These are phyloP conservation scores for Pelargonium fulgidum DNA, from an alignment of 441 rosid species.

Conservation along the genomic window DNA sequence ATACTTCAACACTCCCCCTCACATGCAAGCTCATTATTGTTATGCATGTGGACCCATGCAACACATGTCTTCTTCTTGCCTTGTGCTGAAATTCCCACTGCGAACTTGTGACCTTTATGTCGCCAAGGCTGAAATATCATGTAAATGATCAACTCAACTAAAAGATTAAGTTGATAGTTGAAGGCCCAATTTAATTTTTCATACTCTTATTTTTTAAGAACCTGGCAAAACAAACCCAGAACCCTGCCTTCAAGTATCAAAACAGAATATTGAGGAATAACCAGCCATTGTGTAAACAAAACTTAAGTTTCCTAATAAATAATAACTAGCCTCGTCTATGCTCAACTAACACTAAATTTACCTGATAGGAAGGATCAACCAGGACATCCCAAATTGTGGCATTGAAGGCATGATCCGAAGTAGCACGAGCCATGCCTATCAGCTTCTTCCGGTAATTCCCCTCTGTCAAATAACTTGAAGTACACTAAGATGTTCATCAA, in stretches of 20 bases:
- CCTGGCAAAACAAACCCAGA: slow-evolving; percentile 1
- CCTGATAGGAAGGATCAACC: slow-evolving; percentile 95
- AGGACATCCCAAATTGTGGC: slow-evolving; percentile 99
- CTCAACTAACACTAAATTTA: slow-evolving; percentile 21
- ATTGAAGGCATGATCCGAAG: slow-evolving; percentile 95
- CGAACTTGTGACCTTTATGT: too few relatives aligned
- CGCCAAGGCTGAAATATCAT: too few relatives aligned
- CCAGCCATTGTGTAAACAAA: not conserved
- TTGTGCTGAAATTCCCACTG: too few relatives aligned
- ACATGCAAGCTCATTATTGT: too few relatives aligned
- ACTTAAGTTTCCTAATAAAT: too few relatives aligned
- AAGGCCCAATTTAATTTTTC: too few relatives aligned
- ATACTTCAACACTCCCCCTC: too few relatives aligned
- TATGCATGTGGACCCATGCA: too few relatives aligned
- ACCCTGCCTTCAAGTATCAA: not conserved
- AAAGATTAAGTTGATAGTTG: too few relatives aligned
- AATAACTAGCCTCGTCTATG: not conserved
- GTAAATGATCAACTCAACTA: too few relatives aligned
- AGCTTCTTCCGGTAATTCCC: slow-evolving; percentile 56
- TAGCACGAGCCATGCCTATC: slow-evolving; percentile 97
- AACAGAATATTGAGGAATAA: not conserved
- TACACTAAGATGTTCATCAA: slow-evolving; percentile 85
- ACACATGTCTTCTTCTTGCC: too few relatives aligned
- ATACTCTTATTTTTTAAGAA: not conserved
- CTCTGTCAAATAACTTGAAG: slow-evolving; percentile 93